Conservation (phyloP, 2,329 filamentous ascomycete species). For the Aspergillus candidus region DNA sequence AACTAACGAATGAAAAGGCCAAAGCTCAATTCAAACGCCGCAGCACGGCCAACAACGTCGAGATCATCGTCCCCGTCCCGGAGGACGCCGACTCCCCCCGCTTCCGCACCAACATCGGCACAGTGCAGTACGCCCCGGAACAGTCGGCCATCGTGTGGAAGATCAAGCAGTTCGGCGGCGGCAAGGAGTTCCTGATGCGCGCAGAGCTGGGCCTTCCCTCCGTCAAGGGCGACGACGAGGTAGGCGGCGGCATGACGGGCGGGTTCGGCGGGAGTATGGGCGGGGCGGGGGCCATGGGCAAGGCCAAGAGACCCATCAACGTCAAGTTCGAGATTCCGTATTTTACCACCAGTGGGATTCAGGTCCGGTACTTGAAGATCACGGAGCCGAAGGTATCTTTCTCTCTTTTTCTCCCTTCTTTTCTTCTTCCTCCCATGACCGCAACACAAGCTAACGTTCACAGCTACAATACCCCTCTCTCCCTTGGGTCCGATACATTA, state of each 20-base stretch:
- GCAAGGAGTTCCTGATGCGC: slow-evolving; percentile 97
- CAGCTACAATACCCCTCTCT: slow-evolving; percentile 96
- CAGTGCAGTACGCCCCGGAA: slow-evolving; percentile 94
- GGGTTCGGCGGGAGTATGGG: slow-evolving; percentile 97
- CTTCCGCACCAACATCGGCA: slow-evolving; percentile 95
- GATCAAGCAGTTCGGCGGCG: slow-evolving; percentile 99
- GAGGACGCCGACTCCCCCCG: slow-evolving; percentile 94
- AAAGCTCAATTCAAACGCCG: slow-evolving; percentile 96
- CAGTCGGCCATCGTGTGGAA: slow-evolving; percentile 99
- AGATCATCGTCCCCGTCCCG: slow-evolving; percentile 93
- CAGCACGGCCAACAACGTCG: slow-evolving; percentile 96
- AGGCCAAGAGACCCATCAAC: slow-evolving; percentile 92
- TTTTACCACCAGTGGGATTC: slow-evolving; percentile 98
- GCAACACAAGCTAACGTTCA: slow-evolving; percentile 4
- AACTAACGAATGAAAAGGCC: slow-evolving; percentile 44
- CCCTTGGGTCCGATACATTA: slow-evolving; percentile 98
- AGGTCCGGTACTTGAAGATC: slow-evolving; percentile 97
- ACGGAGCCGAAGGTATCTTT: slow-evolving; percentile 90
- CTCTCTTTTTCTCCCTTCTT: background rate
- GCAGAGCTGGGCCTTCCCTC: slow-evolving; percentile 91
- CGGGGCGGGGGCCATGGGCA: slow-evolving; percentile 66
- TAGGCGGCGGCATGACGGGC: slow-evolving; percentile 94
- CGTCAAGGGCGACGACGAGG: slow-evolving; percentile 90
- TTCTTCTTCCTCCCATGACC: too few species aligned
- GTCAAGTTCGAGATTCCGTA: slow-evolving; percentile 99